phyloP scores from a whole-genome alignment of 139 green algal genomes.

The Dunaliella primolecta region DNA sequence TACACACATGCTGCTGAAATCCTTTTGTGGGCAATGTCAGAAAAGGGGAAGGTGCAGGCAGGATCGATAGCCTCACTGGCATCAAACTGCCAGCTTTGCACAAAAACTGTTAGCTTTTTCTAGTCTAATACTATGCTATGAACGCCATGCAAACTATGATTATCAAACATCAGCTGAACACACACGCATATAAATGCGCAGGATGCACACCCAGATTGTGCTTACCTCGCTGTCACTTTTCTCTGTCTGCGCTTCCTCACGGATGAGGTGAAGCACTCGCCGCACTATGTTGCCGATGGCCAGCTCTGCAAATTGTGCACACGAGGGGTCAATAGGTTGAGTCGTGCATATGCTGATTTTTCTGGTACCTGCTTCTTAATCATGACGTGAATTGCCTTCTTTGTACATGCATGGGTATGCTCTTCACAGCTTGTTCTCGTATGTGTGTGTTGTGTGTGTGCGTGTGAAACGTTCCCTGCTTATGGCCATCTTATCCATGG shows the following conservation, averaged over 20 bases:
- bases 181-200: too few relatives aligned
- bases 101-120: too few relatives aligned
- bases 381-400: neutral
- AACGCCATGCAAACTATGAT: too few relatives aligned
- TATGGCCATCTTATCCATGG: neutral
- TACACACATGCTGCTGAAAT: too few relatives aligned
- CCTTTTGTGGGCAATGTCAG: too few relatives aligned
- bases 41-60: too few relatives aligned
- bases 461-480: too few relatives aligned
- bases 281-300: constrained; percentile 90
- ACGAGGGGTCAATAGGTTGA: neutral
- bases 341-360: neutral
- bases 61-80: too few relatives aligned
- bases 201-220: too few relatives aligned
- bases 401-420: neutral
- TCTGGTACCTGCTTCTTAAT: neutral
- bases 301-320: constrained; percentile 68
- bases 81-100: too few relatives aligned
- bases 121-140: too few relatives aligned
- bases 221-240: neutral
- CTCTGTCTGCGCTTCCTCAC: constrained; percentile 72
- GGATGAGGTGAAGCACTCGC: constrained; percentile 89
- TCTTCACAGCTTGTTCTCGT: neutral
- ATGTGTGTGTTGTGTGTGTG: neutral
- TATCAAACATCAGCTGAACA: too few relatives aligned